A percentile compares a stretch with the other conserved stretches of the same genome.
These are phyloP conservation scores for Trichoderma simmonsii DNA, from an alignment of 2,329 filamentous ascomycete genomes.

Conservation along the genomic window DNA sequence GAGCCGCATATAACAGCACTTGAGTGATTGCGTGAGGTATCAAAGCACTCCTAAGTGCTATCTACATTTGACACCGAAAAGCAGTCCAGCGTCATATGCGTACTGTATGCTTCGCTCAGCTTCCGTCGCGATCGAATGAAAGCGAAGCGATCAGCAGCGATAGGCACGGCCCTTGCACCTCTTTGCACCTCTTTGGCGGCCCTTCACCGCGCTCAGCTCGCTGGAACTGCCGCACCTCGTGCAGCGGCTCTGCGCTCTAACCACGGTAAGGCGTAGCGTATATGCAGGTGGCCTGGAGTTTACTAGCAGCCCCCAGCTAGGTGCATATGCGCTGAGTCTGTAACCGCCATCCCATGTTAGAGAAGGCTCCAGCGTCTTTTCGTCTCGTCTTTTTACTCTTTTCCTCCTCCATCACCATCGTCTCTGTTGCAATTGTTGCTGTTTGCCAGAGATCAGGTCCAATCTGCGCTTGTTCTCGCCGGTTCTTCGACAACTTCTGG, in stretches of 20 bases:
- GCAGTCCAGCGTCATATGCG: not conserved
- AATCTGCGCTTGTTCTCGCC: not conserved
- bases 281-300: constrained; percentile 5
- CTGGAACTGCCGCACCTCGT: constrained; percentile 11
- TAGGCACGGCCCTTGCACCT: not conserved
- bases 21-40: too few species aligned
- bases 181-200: not conserved
- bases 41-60: too few species aligned
- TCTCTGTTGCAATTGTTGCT: not conserved
- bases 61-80: not conserved
- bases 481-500: not conserved
- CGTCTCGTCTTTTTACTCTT: not conserved
- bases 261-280: constrained; percentile 7
- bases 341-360: not conserved
- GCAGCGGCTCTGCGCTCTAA: constrained; percentile 17
- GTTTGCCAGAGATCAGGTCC: not conserved
- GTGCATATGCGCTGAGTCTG: not conserved
- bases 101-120: not conserved
- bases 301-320: not conserved
- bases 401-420: not conserved
- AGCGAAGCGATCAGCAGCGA: not conserved
- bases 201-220: constrained; percentile 6
- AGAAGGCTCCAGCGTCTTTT: not conserved
- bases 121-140: not conserved
- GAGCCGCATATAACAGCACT: not conserved